A percentile compares a stretch with the other conserved stretches of the same genome.
Conservation (phyloP, 148 eudicot genomes). For the Rhododendron vialii region DNA sequence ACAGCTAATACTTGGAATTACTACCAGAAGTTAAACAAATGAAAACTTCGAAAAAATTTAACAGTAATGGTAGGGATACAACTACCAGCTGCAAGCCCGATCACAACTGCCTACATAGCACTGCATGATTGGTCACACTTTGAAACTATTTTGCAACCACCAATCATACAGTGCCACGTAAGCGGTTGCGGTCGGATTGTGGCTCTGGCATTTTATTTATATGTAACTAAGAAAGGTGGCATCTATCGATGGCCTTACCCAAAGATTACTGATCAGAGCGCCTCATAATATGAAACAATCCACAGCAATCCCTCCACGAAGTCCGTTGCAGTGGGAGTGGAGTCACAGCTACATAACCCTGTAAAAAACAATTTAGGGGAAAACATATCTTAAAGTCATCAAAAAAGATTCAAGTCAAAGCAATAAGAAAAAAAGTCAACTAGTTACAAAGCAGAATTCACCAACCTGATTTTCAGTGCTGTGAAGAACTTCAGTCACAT, state of each 20-base stretch:
- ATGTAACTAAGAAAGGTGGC: background rate
- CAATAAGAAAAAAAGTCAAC: background rate
- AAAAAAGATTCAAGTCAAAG: background rate
- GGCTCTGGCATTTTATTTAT: no score
- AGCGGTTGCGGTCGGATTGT: no score
- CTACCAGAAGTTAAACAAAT: no score
- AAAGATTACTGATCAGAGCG: background rate
- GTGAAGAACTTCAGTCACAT: background rate
- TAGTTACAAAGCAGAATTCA: background rate
- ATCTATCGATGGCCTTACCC: background rate
- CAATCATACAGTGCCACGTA: no score
- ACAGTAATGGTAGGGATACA: no score
- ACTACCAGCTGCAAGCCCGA: no score
- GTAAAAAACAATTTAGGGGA: background rate
- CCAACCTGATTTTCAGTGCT: constrained; percentile 1
- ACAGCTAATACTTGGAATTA: background rate
- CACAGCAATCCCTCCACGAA: constrained; percentile 7
- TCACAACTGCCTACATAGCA: no score
- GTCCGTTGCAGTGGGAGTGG: background rate
- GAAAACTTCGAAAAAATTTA: no score
- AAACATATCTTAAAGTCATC: background rate
- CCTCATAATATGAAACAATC: background rate
- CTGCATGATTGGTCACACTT: no score
- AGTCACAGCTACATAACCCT: constrained; percentile 2
- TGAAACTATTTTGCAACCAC: no score